Conservation (phyloP, 2,329 filamentous ascomycete genomes). For the Malbranchea cinnamomea region DNA sequence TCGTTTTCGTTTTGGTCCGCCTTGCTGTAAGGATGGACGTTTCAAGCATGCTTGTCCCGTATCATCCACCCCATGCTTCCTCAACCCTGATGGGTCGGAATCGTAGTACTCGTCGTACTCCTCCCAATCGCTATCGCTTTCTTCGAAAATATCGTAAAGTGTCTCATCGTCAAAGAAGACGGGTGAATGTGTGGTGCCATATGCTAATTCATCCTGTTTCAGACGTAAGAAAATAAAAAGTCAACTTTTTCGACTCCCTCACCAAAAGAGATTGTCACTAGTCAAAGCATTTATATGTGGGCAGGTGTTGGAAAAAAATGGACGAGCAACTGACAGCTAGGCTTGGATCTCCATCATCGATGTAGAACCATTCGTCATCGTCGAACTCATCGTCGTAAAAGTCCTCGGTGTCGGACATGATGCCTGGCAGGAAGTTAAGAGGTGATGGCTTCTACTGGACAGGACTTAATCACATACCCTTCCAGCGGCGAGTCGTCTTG, state of each 20-base stretch:
- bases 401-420: constrained; percentile 14
- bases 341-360: constrained; percentile 8
- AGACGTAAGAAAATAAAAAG: too few relatives aligned
- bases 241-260: too few relatives aligned
- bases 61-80: not conserved
- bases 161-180: constrained; percentile 17
- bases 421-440: not conserved
- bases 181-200: constrained; percentile 17
- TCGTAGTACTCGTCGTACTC: constrained; percentile 17
- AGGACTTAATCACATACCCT: too few relatives aligned
- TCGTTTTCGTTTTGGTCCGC: constrained; percentile 1
- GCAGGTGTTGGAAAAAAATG: not conserved
- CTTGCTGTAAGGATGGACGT: not conserved
- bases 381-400: constrained; percentile 9
- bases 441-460: too few relatives aligned
- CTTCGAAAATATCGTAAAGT: constrained; percentile 15
- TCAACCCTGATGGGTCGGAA: constrained; percentile 8
- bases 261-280: not conserved
- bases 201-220: constrained; percentile 22
- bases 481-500: too few relatives aligned
- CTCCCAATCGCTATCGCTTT: constrained; percentile 19
- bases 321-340: constrained; percentile 3
- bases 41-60: not conserved
- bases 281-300: not conserved
- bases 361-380: constrained; percentile 8